phyloP scores from a whole-genome alignment of 179 eudicot genomes.

The Silene vulgaris region DNA sequence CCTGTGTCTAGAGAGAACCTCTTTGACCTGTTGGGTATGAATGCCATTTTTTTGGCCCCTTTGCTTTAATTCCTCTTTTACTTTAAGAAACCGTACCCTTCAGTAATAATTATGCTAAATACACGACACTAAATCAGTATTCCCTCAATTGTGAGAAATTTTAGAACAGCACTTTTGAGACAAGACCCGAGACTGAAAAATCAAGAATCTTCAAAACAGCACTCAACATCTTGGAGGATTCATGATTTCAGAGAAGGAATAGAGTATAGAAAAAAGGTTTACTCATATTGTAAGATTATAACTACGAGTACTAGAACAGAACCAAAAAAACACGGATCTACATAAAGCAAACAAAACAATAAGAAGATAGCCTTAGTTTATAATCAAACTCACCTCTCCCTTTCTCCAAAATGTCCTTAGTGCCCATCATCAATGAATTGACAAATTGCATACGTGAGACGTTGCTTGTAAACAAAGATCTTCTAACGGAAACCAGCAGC shows the following conservation, averaged over 20 bases:
- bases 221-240: background rate
- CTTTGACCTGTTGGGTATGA: too few relatives aligned
- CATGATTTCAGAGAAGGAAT: background rate
- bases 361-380: background rate
- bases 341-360: background rate
- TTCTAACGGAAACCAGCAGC: constrained; percentile 34
- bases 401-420: constrained; percentile 38
- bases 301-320: background rate
- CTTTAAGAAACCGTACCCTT: too few relatives aligned
- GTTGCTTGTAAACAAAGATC: constrained; percentile 31
- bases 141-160: too few relatives aligned
- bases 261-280: background rate
- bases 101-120: background rate
- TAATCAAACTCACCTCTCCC: constrained; percentile 38
- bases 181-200: background rate
- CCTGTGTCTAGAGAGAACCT: too few relatives aligned
- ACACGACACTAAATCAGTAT: background rate
- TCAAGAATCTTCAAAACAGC: constrained; percentile 1
- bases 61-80: too few relatives aligned
- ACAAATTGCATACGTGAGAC: constrained; percentile 30
- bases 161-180: too few relatives aligned
- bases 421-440: constrained; percentile 35
- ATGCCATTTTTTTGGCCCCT: too few relatives aligned
- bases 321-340: background rate
- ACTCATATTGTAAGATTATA: background rate